Evolutionary conservation across 148 eudicot species (phyloP).

Genomic region (Spergularia bocconei): DNA sequence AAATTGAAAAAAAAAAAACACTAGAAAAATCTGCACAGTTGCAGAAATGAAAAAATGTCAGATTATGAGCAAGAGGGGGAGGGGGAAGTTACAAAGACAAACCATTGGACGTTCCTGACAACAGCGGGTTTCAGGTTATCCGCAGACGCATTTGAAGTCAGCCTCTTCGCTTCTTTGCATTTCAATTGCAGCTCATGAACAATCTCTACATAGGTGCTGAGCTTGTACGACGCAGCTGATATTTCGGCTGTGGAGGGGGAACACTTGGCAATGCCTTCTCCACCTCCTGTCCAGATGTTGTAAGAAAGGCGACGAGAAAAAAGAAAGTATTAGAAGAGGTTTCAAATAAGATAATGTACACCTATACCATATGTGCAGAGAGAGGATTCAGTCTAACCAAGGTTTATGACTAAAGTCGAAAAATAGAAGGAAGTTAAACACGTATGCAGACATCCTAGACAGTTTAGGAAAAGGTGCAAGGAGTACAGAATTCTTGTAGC

Average conservation of each 20-base stretch:
- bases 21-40: conserved; percentile 22
- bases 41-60: conserved; percentile 13
- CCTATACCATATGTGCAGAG: too few species aligned
- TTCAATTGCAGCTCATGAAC: conserved; percentile 12
- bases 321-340: not conserved
- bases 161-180: conserved; percentile 5
- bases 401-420: too few species aligned
- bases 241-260: conserved; percentile 79
- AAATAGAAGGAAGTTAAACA: too few species aligned
- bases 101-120: not conserved
- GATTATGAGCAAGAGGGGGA: conserved; percentile 1
- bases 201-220: conserved; percentile 53
- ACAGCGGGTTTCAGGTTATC: not conserved
- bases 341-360: too few species aligned
- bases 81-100: conserved; percentile 17
- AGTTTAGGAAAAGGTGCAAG: too few species aligned
- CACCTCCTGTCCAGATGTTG: conserved; percentile 47
- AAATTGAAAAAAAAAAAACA: not conserved
- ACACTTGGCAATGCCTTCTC: conserved; percentile 67
- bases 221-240: conserved; percentile 82
- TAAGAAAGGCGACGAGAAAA: not conserved
- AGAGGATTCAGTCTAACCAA: too few species aligned
- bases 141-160: conserved; percentile 9
- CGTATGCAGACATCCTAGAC: too few species aligned
- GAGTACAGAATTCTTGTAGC: too few species aligned